Conservation (phyloP, 495 filamentous ascomycete species). For the Neurospora tetrasperma region DNA sequence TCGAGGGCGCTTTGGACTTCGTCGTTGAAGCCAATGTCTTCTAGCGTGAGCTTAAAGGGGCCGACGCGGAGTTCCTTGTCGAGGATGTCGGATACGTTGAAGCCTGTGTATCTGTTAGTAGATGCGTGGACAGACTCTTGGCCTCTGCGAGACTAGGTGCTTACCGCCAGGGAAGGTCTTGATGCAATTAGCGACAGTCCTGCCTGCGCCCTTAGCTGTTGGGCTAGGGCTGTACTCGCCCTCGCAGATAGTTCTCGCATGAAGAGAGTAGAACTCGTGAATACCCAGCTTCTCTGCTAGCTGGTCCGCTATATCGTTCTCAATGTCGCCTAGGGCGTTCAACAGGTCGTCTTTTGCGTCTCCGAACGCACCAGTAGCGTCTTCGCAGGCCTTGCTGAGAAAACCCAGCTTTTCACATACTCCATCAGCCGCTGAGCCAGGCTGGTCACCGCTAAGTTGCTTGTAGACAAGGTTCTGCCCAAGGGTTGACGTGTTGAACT, state of each 20-base stretch:
- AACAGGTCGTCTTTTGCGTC: constrained; percentile 25
- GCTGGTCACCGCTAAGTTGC: background rate
- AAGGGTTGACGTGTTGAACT: constrained; percentile 58
- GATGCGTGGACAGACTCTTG: background rate
- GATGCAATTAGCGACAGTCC: constrained; percentile 57
- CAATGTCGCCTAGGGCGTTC: constrained; percentile 21
- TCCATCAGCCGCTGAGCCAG: background rate
- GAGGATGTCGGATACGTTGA: constrained; percentile 50
- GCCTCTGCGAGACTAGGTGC: constrained; percentile 7
- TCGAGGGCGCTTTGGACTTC: constrained; percentile 51
- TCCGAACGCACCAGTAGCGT: constrained; percentile 17
- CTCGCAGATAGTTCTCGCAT: constrained; percentile 59
- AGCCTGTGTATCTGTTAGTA: constrained; percentile 20
- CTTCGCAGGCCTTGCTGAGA: constrained; percentile 16
- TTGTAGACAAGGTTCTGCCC: constrained; percentile 39
- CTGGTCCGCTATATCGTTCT: constrained; percentile 20
- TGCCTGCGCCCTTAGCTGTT: constrained; percentile 33
- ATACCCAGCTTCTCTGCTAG: constrained; percentile 42
- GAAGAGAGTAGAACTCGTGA: constrained; percentile 64
- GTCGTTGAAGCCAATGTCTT: constrained; percentile 50
- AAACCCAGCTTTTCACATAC: constrained; percentile 11
- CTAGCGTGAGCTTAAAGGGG: constrained; percentile 38
- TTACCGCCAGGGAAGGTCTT: constrained; percentile 42
- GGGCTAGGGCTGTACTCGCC: constrained; percentile 48
- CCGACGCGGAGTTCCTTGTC: constrained; percentile 42